phyloP scores from a whole-genome alignment of 345 rosid genomes.

The Populus nigra region DNA sequence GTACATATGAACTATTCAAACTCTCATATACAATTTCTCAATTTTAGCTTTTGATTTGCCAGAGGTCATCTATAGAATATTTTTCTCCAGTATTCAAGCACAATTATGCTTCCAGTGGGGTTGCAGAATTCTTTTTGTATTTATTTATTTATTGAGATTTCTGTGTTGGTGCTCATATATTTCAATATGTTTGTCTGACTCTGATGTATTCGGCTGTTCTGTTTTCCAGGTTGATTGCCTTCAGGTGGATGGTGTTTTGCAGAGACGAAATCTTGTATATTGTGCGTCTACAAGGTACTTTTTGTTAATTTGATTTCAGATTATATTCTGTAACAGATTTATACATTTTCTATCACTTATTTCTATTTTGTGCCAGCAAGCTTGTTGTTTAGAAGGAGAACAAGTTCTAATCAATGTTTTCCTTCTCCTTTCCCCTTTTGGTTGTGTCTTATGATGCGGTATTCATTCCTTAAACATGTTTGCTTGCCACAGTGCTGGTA shows the following conservation, averaged over 20 bases:
- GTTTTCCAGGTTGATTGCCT: constrained; percentile 87
- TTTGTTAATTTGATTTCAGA: constrained; percentile 10
- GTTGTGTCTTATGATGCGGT: too few species aligned
- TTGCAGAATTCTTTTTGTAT: neutral
- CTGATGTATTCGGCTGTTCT: constrained; percentile 1
- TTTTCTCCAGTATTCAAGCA: neutral
- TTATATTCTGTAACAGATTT: constrained; percentile 11
- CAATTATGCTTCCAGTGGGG: neutral
- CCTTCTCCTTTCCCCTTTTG: neutral
- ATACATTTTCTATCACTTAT: neutral
- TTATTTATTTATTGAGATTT: neutral
- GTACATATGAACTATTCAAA: too few species aligned
- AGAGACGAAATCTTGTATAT: constrained; percentile 83
- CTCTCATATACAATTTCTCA: too few species aligned
- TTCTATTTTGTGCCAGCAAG: constrained; percentile 3
- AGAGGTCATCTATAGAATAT: neutral
- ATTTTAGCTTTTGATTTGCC: neutral
- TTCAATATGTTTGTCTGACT: constrained; percentile 1
- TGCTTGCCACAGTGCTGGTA: constrained; percentile 71
- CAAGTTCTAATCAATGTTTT: neutral
- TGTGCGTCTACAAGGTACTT: constrained; percentile 98
- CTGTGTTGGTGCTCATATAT: neutral
- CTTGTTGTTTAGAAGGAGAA: constrained; percentile 4
- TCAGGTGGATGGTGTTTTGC: constrained; percentile 89
- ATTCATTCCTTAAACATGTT: constrained; percentile 21